Evolutionary conservation across 139 green algal species (phyloP).

Genomic region (Limnomonas spitsbergensis): DNA sequence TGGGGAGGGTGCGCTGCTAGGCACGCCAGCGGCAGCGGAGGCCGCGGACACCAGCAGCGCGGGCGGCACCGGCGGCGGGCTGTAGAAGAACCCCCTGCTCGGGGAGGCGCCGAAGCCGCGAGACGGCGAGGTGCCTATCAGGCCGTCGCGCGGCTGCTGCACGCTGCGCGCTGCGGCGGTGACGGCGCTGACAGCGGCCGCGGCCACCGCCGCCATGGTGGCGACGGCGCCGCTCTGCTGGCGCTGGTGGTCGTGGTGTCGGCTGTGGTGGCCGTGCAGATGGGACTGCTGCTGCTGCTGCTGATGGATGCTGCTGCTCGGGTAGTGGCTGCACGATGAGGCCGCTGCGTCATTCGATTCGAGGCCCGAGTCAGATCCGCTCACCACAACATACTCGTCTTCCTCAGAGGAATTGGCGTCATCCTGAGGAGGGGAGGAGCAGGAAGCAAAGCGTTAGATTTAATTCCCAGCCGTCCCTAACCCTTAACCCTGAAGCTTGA

Average conservation of each 20-base stretch:
- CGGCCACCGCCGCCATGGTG: background rate
- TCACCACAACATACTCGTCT: slow-evolving; percentile 15
- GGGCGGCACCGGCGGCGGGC: background rate
- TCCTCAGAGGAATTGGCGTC: background rate
- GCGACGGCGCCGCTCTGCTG: background rate
- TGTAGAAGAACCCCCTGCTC: background rate
- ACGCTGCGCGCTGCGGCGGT: background rate
- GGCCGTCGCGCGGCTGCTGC: background rate
- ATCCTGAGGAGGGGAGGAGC: no score
- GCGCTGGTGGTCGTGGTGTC: background rate
- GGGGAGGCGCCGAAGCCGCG: no score
- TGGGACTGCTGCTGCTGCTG: slow-evolving; percentile 12
- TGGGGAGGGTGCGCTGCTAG: no score
- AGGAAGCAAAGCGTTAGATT: no score
- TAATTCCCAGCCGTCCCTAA: no score
- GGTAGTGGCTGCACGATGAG: background rate
- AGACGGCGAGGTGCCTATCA: no score
- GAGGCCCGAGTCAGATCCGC: background rate
- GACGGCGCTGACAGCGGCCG: background rate
- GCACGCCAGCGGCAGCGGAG: no score
- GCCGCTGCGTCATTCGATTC: no score
- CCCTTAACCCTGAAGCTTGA: no score
- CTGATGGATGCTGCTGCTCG: background rate
- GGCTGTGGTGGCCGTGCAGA: background rate
- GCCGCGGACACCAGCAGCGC: background rate